Evolutionary conservation across 2,329 filamentous ascomycete species (phyloP).

Genomic region (Cytospora mali): DNA sequence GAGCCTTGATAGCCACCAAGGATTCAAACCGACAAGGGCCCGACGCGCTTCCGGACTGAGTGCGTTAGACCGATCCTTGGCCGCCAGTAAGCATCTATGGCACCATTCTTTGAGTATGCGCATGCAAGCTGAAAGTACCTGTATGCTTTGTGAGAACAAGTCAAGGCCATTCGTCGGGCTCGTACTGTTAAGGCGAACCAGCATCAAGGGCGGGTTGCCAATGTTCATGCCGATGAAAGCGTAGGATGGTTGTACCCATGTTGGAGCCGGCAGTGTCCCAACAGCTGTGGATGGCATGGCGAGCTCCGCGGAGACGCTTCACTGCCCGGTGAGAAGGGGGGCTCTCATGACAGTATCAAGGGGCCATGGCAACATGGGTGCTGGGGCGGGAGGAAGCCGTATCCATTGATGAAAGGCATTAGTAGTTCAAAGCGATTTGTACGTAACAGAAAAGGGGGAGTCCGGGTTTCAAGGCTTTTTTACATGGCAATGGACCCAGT

Average conservation of each 20-base stretch:
- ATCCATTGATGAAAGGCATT: slow-evolving; percentile 5
- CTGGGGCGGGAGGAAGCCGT: neutral
- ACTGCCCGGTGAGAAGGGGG: neutral
- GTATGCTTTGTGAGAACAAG: neutral
- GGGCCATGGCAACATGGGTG: neutral
- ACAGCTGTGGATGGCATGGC: neutral
- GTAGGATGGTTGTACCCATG: too few relatives aligned
- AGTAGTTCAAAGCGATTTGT: slow-evolving; percentile 15
- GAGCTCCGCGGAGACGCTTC: slow-evolving; percentile 24
- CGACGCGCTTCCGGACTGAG: neutral
- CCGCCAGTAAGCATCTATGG: neutral
- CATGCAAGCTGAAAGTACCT: neutral
- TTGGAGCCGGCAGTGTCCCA: neutral
- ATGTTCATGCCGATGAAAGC: too few relatives aligned
- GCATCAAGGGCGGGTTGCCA: too few relatives aligned
- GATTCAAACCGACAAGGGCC: neutral
- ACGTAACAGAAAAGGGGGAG: slow-evolving; percentile 24
- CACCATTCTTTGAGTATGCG: neutral
- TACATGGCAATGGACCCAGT: slow-evolving; percentile 4
- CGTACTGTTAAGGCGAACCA: neutral
- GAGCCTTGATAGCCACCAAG: neutral
- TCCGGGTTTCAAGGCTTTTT: neutral
- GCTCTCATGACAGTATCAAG: slow-evolving; percentile 25
- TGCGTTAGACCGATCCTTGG: neutral
- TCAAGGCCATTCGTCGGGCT: slow-evolving; percentile 2